Evolutionary conservation across 495 filamentous ascomycete genomes (phyloP), one percentile per base, ranked within the genome.

Genomic region (Copromyces sp.): DNA sequence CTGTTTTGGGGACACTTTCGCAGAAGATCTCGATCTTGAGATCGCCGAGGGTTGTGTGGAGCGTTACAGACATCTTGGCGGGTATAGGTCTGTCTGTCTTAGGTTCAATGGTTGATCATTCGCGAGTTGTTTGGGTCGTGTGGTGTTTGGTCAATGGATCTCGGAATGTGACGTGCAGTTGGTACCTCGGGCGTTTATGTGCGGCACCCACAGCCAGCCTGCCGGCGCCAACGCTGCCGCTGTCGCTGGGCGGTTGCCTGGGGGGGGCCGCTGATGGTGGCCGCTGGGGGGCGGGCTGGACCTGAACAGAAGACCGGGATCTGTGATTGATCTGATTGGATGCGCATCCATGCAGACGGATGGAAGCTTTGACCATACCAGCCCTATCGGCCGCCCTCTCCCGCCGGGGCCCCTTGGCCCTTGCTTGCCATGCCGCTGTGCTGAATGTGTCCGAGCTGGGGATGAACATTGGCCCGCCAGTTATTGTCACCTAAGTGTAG

Each of bases 11-110:
- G 38, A 96, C 93, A 77, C 90, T 89, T 83, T 97, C 93, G 84
- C 95, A 98, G 84, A 98, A 98, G 71, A 99, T 84, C 80, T 99
- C 95, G 80, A 98, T 89, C 82, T 98, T 99, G 78, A 99, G 87
- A 82, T 95, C 92, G 75, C 95, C 95, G 70, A 91, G 87, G 20
- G 90, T 92, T 53, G 95, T 99, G 84, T 97, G 94, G 12, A 99
- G 87, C 81, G 95, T 89, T 75, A 87, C 84, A 32, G 87, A 88
- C 88, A 90, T 90, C 73, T 53, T 80, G 77, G 41, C 12, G 35
- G 32, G 35, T 32, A 7, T 59, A 38, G 32, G 39, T 32, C 20
- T 40, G 12, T 68, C 20, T 61, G 35, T 32, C 3, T 61, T 59
- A 32, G 68, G 35, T 70, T 32, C 6, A 39, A 53, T 39, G 61